Evolutionary conservation across 2,329 filamentous ascomycete genomes (phyloP).

Genomic region (Emmonsia crescens): DNA sequence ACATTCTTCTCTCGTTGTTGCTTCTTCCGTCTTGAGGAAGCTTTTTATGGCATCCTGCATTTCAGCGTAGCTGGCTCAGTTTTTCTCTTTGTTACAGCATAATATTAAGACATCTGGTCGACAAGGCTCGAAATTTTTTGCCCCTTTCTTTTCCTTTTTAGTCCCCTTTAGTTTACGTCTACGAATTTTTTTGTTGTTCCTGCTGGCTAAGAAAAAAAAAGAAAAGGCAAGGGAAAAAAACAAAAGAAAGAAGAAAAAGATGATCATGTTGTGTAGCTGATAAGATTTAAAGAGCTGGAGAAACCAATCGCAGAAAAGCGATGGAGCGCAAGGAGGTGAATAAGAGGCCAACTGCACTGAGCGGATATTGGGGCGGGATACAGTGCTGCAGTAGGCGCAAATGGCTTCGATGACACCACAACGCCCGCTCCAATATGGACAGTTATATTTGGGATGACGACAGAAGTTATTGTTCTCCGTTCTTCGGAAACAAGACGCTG

Average conservation of each 20-base stretch:
- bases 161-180: neutral
- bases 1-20: neutral
- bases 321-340: neutral
- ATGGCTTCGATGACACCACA: neutral
- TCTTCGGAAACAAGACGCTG: neutral
- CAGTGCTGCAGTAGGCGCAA: neutral
- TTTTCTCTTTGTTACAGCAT: neutral
- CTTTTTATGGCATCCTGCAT: neutral
- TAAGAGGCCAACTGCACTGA: neutral
- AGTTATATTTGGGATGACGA: neutral
- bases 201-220: neutral
- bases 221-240: neutral
- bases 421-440: neutral
- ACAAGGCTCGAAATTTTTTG: neutral
- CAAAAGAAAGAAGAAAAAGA: neutral
- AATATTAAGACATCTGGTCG: neutral
- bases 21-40: neutral
- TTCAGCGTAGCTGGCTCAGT: neutral
- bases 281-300: neutral
- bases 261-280: neutral
- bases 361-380: neutral
- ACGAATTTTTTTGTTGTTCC: neutral
- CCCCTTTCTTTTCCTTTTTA: neutral
- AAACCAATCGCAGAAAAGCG: neutral
- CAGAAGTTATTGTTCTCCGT: neutral